Evolutionary conservation across 345 rosid species (phyloP).

Genomic region (Mercurialis annua): DNA sequence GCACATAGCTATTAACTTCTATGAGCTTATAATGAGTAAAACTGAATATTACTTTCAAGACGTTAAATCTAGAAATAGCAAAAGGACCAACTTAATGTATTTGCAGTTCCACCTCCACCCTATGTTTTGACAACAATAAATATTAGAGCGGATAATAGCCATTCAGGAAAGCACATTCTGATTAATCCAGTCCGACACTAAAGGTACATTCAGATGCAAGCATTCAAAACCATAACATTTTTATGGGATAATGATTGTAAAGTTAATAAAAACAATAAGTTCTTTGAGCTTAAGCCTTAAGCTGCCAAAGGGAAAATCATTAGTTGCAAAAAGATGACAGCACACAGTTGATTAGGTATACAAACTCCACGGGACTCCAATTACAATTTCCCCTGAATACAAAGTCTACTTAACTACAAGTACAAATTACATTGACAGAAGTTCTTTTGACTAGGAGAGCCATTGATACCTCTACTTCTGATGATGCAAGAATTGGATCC

Average conservation of each 20-base stretch:
- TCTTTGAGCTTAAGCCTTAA: background rate
- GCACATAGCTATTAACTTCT: background rate
- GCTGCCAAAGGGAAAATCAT: background rate
- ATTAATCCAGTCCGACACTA: background rate
- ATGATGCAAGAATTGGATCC: conserved; percentile 51
- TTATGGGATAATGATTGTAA: background rate
- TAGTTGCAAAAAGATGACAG: background rate
- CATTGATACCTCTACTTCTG: conserved; percentile 54
- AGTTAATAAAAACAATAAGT: background rate
- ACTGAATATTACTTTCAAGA: background rate
- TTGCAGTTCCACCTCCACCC: too few species aligned
- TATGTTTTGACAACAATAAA: background rate
- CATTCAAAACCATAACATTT: background rate
- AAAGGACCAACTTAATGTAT: background rate
- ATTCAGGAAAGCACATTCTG: background rate
- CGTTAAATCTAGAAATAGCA: background rate
- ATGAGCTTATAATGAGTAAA: too few species aligned
- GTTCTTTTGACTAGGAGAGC: conserved; percentile 11
- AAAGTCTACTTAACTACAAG: background rate
- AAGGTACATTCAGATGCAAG: background rate
- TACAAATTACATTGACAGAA: background rate
- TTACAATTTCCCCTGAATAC: background rate
- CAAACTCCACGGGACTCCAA: background rate
- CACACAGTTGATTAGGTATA: background rate
- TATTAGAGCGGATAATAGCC: background rate